Conservation (phyloP, 805 yeast species). For the Candida sanyiensis region DNA sequence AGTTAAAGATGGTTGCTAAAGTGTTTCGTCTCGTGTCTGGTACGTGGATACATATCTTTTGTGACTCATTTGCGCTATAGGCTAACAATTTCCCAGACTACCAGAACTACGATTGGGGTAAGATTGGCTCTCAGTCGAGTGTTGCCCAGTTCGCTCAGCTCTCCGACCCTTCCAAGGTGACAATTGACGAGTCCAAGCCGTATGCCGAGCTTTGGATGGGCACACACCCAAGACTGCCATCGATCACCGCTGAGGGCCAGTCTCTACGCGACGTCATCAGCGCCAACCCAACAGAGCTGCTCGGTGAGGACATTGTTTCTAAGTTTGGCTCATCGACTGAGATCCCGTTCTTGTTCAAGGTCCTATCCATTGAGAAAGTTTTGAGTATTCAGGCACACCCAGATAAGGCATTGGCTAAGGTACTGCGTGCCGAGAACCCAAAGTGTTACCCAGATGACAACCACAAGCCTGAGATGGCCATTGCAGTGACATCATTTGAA, state of each 20-base stretch:
- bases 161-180: slow-evolving; percentile 51
- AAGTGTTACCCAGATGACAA: slow-evolving; percentile 94
- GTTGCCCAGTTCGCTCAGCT: slow-evolving; percentile 83
- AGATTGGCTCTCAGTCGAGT: slow-evolving; percentile 75
- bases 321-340: slow-evolving; percentile 67
- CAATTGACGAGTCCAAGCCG: slow-evolving; percentile 69
- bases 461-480: slow-evolving; percentile 99
- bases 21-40: slow-evolving; percentile 38
- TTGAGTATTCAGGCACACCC: slow-evolving; percentile 97
- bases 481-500: slow-evolving; percentile 92
- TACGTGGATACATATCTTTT: too few relatives aligned
- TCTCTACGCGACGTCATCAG: slow-evolving; percentile 63
- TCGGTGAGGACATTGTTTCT: slow-evolving; percentile 52
- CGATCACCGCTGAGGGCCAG: slow-evolving; percentile 47
- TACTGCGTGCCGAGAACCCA: slow-evolving; percentile 78
- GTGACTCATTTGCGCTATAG: too few relatives aligned
- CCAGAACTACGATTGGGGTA: slow-evolving; percentile 87
- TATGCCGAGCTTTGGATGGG: slow-evolving; percentile 99
- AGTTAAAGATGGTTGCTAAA: slow-evolving; percentile 25
- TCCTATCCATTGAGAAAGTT: slow-evolving; percentile 87
- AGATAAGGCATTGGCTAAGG: slow-evolving; percentile 76
- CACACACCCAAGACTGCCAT: slow-evolving; percentile 90
- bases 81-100: slow-evolving; percentile 51
- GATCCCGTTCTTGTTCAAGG: slow-evolving; percentile 91
- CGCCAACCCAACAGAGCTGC: slow-evolving; percentile 48